Base-by-base conservation (phyloP, 202 grass and related monocot species). In the Thinopyrum obtusiflorum region DNA sequence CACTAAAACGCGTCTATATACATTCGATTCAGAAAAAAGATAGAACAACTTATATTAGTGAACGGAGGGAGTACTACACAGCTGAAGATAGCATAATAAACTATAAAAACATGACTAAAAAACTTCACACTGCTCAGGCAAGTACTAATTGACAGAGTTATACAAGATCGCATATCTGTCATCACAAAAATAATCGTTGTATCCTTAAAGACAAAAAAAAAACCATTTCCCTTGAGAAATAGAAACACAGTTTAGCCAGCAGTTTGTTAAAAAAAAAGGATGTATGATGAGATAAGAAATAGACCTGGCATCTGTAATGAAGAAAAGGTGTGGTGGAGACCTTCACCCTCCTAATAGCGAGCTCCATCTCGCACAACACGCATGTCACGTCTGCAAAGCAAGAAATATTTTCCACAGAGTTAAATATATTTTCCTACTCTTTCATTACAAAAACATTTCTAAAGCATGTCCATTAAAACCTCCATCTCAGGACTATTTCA, bases 281-380 rank as follows among this genome's bases (percentile, higher is more conserved):
- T 3, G 10, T 32, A 4, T 32, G 4, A 3, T 9, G 13, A 65
- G 59, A 64, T 83, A 40, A 88, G 70, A 60, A 68, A 84, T 61
- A n/a, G 11, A 97, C 91, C 82, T 97, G 61, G 87, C 81, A 47
- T 97, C 89, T 25, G 94, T 97, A 65, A 97, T 83, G 75, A 97
- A 97, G 88, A 97, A 97, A 77, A 94, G 87, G 73, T 97, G 89
- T 94, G 46, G 94, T 97, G 11, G 91, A 97, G 35, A 97, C 91
- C 83, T 97, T 97, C 65, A 97, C 89, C 85, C 84, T 94, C 84
- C 83, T 64, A 53, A 97, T 94, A 37, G 94, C 92, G 80, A 97
- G 86, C 69, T 97, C 92, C 37, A 97, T 79, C 84, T 92, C 92
- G 23, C 84, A 92, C 69, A 97, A 32, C 47, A 90, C 86, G 13